Conservation (phyloP, 2,329 filamentous ascomycete species). For the Colletotrichum paranaense region DNA sequence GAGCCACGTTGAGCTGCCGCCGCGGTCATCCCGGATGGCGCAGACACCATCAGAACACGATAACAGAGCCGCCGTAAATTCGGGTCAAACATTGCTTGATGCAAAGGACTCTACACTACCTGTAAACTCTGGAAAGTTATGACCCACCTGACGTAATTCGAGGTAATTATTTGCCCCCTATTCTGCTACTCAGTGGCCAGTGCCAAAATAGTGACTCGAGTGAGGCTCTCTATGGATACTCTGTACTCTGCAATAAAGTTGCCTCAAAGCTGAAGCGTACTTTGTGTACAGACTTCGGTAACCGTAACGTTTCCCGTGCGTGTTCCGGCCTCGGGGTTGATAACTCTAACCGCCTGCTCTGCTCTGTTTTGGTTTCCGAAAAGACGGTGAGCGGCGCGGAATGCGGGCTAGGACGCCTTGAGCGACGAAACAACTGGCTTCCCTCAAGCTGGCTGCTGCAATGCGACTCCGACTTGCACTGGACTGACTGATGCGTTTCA, state of each 20-base stretch:
- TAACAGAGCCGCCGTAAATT: constrained; percentile 1
- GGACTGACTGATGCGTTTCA: neutral
- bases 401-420: neutral
- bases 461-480: constrained; percentile 13
- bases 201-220: neutral
- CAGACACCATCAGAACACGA: neutral
- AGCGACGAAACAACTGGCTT: neutral
- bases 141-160: constrained; percentile 35
- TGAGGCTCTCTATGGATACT: neutral
- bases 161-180: constrained; percentile 16
- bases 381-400: constrained; percentile 30
- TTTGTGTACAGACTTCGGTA: neutral
- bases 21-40: constrained; percentile 1
- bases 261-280: too few relatives aligned
- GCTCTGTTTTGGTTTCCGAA: constrained; percentile 1
- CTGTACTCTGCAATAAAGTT: too few relatives aligned
- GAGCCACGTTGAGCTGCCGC: neutral
- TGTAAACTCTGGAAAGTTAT: neutral
- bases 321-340: neutral
- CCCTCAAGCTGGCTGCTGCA: constrained; percentile 18
- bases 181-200: neutral
- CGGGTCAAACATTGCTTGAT: constrained; percentile 3
- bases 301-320: neutral
- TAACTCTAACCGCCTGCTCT: neutral
- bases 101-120: neutral